phyloP scores from a whole-genome alignment of 352 stramenopile species.

The Phytophthora pini region DNA sequence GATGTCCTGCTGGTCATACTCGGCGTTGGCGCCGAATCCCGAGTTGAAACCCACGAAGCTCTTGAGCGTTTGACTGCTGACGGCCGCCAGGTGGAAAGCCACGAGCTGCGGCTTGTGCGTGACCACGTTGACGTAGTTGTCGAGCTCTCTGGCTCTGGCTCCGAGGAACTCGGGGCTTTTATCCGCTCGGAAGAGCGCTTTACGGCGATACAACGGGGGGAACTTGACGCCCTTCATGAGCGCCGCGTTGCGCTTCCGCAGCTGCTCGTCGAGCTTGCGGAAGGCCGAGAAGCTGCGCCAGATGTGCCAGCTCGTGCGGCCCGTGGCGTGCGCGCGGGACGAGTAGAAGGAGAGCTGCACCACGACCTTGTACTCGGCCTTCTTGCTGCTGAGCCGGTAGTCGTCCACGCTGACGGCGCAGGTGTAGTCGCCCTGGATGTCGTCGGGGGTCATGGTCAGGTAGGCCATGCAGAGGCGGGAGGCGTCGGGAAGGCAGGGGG shows the following conservation, averaged over 20 bases:
- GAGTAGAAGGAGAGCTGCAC: conserved; percentile 79
- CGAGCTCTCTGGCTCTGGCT: conserved; percentile 64
- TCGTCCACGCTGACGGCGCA: conserved; percentile 70
- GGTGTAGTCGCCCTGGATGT: conserved; percentile 83
- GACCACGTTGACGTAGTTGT: conserved; percentile 80
- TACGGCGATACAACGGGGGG: conserved; percentile 73
- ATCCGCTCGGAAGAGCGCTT: conserved; percentile 70
- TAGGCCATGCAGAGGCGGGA: conserved; percentile 17
- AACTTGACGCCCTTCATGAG: conserved; percentile 90
- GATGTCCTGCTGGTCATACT: conserved; percentile 70
- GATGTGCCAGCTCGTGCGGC: conserved; percentile 82
- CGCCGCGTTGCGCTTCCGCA: conserved; percentile 72
- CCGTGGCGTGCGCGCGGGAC: conserved; percentile 67
- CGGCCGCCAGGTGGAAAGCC: conserved; percentile 74
- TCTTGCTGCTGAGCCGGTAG: conserved; percentile 74
- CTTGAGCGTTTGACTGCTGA: conserved; percentile 83
- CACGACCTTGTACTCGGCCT: conserved; percentile 85
- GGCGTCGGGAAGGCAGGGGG: conserved; percentile 1
- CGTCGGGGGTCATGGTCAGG: conserved; percentile 72
- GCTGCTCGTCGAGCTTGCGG: conserved; percentile 82
- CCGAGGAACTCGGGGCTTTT: conserved; percentile 75
- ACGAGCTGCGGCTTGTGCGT: conserved; percentile 67
- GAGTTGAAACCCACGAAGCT: conserved; percentile 77
- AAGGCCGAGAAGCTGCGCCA: conserved; percentile 85
- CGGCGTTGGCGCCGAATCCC: conserved; percentile 76